phyloP scores from a whole-genome alignment of 768 basidiomycete genomes.

The Suillus ampliporus region DNA sequence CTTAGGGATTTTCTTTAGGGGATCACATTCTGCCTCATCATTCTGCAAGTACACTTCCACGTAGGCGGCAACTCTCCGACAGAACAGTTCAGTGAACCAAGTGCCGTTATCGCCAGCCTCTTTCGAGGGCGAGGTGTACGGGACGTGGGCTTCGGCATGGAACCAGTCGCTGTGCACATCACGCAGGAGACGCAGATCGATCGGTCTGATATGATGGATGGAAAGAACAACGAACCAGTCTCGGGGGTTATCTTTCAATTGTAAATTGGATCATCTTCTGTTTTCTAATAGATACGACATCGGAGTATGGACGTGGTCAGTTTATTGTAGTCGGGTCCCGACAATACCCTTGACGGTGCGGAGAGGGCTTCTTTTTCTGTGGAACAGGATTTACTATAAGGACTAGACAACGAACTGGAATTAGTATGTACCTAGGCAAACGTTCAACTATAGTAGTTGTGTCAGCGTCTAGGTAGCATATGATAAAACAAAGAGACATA shows the following conservation, averaged over 20 bases:
- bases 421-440: too few species aligned
- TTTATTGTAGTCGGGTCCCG: too few species aligned
- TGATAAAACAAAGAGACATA: too few species aligned
- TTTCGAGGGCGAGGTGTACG: constrained; percentile 7
- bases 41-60: constrained; percentile 14
- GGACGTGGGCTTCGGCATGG: not conserved
- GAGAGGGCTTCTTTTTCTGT: too few species aligned
- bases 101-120: not conserved
- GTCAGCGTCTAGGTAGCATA: too few species aligned
- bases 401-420: too few species aligned
- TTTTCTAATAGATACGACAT: too few species aligned
- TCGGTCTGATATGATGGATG: not conserved
- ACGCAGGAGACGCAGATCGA: constrained; percentile 6
- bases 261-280: not conserved
- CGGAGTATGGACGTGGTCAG: too few species aligned
- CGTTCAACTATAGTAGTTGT: too few species aligned
- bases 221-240: not conserved
- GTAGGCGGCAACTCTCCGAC: not conserved
- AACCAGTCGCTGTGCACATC: constrained; percentile 11
- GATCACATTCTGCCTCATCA: constrained; percentile 11
- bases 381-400: too few species aligned
- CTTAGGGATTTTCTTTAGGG: not conserved
- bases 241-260: not conserved
- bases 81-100: not conserved
- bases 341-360: too few species aligned